Conservation (phyloP, 2,329 filamentous ascomycete species). For the Sarocladiaceae sp. region DNA sequence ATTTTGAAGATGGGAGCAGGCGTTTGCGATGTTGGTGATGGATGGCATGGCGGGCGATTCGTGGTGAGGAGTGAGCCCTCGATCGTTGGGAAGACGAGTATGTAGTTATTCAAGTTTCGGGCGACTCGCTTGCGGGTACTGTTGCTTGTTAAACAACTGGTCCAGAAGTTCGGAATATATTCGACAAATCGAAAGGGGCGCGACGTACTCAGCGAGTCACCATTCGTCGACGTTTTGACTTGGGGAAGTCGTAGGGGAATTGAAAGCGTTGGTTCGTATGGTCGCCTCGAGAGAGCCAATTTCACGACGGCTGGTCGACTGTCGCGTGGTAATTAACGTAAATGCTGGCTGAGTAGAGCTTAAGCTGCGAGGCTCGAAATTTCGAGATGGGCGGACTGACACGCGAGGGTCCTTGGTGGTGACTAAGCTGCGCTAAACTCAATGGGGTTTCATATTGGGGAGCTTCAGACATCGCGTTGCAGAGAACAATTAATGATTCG, state of each 20-base stretch:
- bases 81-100: background rate
- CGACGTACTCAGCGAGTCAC: slow-evolving; percentile 8
- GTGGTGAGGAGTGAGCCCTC: background rate
- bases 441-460: background rate
- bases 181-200: slow-evolving; percentile 1
- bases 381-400: background rate
- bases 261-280: too few species aligned
- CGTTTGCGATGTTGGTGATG: slow-evolving; percentile 69
- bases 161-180: background rate
- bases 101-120: background rate
- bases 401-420: background rate
- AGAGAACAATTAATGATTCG: too few species aligned
- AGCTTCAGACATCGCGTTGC: slow-evolving; percentile 11
- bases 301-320: too few species aligned
- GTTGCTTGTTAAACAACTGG: slow-evolving; percentile 3
- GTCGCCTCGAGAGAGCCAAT: too few species aligned
- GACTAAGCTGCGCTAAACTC: slow-evolving; percentile 9
- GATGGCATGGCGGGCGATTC: slow-evolving; percentile 29
- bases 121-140: slow-evolving; percentile 8
- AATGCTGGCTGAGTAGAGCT: background rate
- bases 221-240: background rate
- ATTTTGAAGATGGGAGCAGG: slow-evolving; percentile 91
- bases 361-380: background rate
- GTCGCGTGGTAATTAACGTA: background rate
- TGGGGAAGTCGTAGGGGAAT: too few species aligned